These are phyloP conservation scores for Globisporangium uncinulatum DNA, from an alignment of 352 stramenopile species.

Conservation along the genomic window DNA sequence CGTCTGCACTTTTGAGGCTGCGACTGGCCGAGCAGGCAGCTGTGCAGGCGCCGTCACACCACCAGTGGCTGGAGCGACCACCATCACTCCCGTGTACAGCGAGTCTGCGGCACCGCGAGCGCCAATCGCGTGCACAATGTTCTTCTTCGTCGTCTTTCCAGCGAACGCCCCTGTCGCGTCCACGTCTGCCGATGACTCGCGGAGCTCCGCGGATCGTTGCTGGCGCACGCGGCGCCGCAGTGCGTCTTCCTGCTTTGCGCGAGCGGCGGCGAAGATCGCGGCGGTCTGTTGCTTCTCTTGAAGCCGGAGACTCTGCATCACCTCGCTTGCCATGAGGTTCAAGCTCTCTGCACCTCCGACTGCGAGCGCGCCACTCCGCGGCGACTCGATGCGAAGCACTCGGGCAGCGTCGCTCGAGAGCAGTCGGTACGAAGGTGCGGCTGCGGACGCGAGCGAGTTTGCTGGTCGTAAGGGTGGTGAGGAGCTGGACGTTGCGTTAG, in stretches of 20 bases:
- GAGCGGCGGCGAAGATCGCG: constrained; percentile 20
- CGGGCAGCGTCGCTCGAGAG: constrained; percentile 44
- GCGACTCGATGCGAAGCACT: constrained; percentile 45
- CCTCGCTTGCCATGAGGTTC: constrained; percentile 15
- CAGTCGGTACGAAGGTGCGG: constrained; percentile 31
- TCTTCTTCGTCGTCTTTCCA: constrained; percentile 5
- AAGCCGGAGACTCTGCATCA: constrained; percentile 21
- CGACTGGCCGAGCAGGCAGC: too few species aligned
- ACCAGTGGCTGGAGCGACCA: constrained; percentile 6
- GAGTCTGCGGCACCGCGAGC: constrained; percentile 13
- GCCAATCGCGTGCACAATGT: constrained; percentile 24
- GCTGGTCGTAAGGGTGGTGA: neutral
- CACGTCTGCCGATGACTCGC: neutral
- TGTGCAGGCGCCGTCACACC: too few species aligned
- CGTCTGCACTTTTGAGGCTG: constrained; percentile 15
- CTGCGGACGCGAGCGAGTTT: neutral
- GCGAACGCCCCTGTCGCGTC: too few species aligned
- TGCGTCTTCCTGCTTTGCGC: constrained; percentile 15
- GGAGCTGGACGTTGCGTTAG: neutral
- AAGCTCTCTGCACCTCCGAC: constrained; percentile 16
- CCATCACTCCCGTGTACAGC: constrained; percentile 26
- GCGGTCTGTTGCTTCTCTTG: constrained; percentile 25
- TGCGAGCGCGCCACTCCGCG: constrained; percentile 4
- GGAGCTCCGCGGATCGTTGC: constrained; percentile 7
- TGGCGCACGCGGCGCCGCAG: constrained; percentile 8